Conservation (phyloP, 768 basidiomycete species). For the Podaxis sp. region DNA sequence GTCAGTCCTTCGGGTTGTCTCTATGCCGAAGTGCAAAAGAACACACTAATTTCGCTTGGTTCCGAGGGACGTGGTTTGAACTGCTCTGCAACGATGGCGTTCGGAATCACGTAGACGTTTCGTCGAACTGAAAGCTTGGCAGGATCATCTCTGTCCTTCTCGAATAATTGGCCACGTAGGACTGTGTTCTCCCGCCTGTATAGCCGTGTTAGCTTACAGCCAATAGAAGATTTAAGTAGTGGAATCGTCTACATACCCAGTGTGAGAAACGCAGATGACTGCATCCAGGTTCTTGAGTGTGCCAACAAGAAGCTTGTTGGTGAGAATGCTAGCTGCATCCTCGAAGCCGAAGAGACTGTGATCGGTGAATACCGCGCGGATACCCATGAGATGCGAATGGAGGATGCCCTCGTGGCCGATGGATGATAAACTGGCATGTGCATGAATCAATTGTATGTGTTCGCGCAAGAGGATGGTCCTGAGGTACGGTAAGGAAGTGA, state of each 20-base stretch:
- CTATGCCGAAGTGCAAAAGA: not conserved
- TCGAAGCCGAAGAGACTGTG: conserved; percentile 97
- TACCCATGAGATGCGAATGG: conserved; percentile 82
- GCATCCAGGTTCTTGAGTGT: conserved; percentile 90
- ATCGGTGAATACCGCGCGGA: conserved; percentile 94
- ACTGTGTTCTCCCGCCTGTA: conserved; percentile 97
- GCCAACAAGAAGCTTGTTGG: conserved; percentile 91
- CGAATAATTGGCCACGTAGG: conserved; percentile 77
- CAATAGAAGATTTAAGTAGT: not conserved
- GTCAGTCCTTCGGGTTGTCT: not conserved
- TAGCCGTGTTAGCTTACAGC: not conserved
- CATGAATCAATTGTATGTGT: conserved; percentile 83
- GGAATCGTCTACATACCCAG: conserved; percentile 59
- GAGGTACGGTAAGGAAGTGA: conserved; percentile 89
- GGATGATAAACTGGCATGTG: conserved; percentile 87
- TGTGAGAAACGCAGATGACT: conserved; percentile 95
- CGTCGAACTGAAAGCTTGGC: conserved; percentile 45
- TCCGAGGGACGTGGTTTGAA: conserved; percentile 67
- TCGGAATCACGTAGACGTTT: conserved; percentile 91
- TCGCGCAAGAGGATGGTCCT: conserved; percentile 88
- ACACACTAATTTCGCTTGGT: conserved; percentile 57
- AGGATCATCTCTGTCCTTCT: conserved; percentile 44
- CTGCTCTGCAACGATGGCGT: conserved; percentile 82
- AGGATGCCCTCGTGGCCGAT: conserved; percentile 92
- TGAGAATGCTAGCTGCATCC: conserved; percentile 94